Evolutionary conservation across 371 early-diverging fungal species (phyloP).

Genomic region (Antonospora locustae): DNA sequence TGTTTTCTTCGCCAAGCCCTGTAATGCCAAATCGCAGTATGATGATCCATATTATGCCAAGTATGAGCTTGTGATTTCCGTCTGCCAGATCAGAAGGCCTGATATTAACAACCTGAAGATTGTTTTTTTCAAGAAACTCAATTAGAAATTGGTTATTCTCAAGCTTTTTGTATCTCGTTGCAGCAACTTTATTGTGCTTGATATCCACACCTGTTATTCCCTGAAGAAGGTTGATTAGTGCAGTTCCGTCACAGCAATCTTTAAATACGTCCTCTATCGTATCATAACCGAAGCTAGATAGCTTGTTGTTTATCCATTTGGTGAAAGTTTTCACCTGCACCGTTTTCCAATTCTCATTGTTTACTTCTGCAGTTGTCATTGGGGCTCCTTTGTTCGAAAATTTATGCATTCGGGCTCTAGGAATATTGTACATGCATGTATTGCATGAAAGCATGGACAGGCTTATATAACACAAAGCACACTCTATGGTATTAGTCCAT

Average conservation of each 20-base stretch:
- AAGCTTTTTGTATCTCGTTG: slow-evolving; percentile 73
- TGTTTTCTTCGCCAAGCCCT: slow-evolving; percentile 63
- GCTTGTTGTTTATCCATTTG: slow-evolving; percentile 75
- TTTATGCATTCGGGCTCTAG: background rate
- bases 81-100: slow-evolving; percentile 81
- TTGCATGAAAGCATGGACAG: slow-evolving; percentile 17
- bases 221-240: slow-evolving; percentile 29
- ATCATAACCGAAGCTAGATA: slow-evolving; percentile 58
- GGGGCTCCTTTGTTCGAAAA: slow-evolving; percentile 5
- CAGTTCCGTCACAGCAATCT: slow-evolving; percentile 67
- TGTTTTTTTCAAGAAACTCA: slow-evolving; percentile 69
- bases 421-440: background rate
- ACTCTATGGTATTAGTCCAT: slow-evolving; percentile 10
- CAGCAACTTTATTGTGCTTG: slow-evolving; percentile 68
- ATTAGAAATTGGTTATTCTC: slow-evolving; percentile 83
- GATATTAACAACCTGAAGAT: slow-evolving; percentile 74
- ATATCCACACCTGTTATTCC: slow-evolving; percentile 56
- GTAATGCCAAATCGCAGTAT: slow-evolving; percentile 81
- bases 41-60: slow-evolving; percentile 90
- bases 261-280: slow-evolving; percentile 60
- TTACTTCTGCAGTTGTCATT: slow-evolving; percentile 15
- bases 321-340: slow-evolving; percentile 61
- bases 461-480: background rate
- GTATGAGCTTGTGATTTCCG: slow-evolving; percentile 72
- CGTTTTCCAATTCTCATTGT: slow-evolving; percentile 54